Base-by-base conservation (phyloP, 2,329 filamentous ascomycete species). In the Xylaria sp. region DNA sequence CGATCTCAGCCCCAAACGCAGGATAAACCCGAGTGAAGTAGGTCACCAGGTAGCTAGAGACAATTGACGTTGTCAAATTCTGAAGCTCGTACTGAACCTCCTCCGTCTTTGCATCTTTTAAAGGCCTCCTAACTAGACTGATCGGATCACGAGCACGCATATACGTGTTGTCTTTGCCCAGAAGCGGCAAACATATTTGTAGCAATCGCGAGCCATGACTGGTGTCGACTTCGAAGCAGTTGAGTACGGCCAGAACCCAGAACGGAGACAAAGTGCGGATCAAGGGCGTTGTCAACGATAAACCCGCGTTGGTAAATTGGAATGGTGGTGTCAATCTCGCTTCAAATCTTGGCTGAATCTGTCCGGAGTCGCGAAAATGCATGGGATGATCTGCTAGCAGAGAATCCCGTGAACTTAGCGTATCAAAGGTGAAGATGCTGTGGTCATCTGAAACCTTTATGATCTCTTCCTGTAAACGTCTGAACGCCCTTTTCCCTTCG, bases 111-210 rank as follows among this genome's bases (percentile, higher is more conserved):
- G 56, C 11, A 17, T 57, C 51, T 42, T 59, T 49, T 4, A 66
- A 53, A 13, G 64, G 58, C 53, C 46, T 62, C 42, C 23, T 60
- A 7, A 66, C 23, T 2, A 66, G 64, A 36, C 28, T 40, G 6
- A 66, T 54, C 2, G 64, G 64, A 26, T 66, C 64, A 9, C 64
- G 64, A 23, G 57, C 64, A n/a, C 64, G 64, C 64, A 66, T 66
- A 36, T 62, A 66, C 11, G 33, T 63, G 51, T 63, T 66, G n/a
- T 60, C 64, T 31, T 58, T 66, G 10, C 64, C 64, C 3, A 66
- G 53, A 28, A 66, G 64, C 36, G 64, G 64, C 7, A 66, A 28
- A 20, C 59, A 66, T 1, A 66, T 63, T 28, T 66, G 64, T 10
- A 66, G 23, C n/a, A 66, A 26, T n/a, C 59, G 58, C n/a, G 33